Evolutionary conservation across 2,329 filamentous ascomycete genomes (phyloP).

Genomic region (Apiospora koreana): DNA sequence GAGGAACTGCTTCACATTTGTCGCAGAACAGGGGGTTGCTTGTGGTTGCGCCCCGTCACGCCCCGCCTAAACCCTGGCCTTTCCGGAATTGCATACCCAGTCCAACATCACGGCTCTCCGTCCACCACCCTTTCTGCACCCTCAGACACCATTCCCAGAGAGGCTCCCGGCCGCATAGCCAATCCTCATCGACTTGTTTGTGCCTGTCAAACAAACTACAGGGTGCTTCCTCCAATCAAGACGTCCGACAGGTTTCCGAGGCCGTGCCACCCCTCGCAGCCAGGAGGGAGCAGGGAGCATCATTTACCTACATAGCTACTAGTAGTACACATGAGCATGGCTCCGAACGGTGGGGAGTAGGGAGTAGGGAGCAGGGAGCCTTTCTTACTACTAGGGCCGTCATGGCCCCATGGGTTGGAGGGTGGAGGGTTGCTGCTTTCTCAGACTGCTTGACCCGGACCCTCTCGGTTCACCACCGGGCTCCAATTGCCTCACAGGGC

Average conservation of each 20-base stretch:
- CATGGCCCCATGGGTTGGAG: too few relatives aligned
- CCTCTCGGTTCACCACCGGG: slow-evolving; percentile 6
- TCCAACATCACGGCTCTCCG: neutral
- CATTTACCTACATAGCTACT: too few relatives aligned
- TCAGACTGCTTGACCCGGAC: neutral
- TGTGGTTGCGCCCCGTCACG: slow-evolving; percentile 8
- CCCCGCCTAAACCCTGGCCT: slow-evolving; percentile 11
- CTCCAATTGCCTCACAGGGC: slow-evolving; percentile 7
- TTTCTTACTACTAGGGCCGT: neutral
- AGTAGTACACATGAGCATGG: too few relatives aligned
- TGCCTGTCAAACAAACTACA: slow-evolving; percentile 23
- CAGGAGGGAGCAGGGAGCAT: too few relatives aligned
- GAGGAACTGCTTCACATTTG: slow-evolving; percentile 20
- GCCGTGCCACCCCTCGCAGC: slow-evolving; percentile 13
- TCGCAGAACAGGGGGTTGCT: slow-evolving; percentile 20
- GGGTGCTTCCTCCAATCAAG: neutral
- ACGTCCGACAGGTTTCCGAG: neutral
- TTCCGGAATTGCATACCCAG: slow-evolving; percentile 6
- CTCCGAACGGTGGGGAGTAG: slow-evolving; percentile 1
- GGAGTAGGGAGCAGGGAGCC: too few relatives aligned
- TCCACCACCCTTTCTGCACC: neutral
- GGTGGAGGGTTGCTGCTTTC: slow-evolving; percentile 1
- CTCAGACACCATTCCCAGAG: slow-evolving; percentile 3
- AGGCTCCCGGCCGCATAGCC: slow-evolving; percentile 2
- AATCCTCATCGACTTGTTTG: slow-evolving; percentile 10